A percentile compares a stretch with the other conserved stretches of the same genome.
Evolutionary conservation across 2,329 filamentous ascomycete species (phyloP).

Genomic region (Talaromyces funiculosus): DNA sequence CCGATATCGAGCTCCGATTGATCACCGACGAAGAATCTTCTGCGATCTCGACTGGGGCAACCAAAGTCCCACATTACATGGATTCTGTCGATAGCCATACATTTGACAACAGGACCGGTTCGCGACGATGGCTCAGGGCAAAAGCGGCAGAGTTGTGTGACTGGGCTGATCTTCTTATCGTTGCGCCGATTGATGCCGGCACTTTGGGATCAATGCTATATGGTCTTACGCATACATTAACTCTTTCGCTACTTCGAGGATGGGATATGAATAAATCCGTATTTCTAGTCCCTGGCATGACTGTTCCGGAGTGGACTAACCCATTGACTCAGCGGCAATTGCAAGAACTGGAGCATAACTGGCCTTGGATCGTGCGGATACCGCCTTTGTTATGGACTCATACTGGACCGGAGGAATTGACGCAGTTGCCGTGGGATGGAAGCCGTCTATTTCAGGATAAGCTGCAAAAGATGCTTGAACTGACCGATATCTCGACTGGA

Average conservation of each 20-base stretch:
- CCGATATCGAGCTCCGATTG: conserved; percentile 37
- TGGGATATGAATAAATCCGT: conserved; percentile 87
- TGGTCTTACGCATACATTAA: conserved; percentile 72
- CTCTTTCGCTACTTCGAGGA: conserved; percentile 73
- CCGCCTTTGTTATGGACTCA: conserved; percentile 79
- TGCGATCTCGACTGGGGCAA: conserved; percentile 32
- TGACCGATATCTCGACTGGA: conserved; percentile 5
- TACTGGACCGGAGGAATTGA: conserved; percentile 50
- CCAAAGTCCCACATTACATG: conserved; percentile 37
- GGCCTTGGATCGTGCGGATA: conserved; percentile 80
- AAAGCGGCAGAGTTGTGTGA: conserved; percentile 60
- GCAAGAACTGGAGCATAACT: conserved; percentile 73
- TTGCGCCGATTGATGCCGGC: conserved; percentile 79
- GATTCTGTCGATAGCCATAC: conserved; percentile 36
- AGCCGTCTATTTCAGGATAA: conserved; percentile 27
- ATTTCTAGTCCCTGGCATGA: conserved; percentile 83
- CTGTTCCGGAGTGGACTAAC: conserved; percentile 80
- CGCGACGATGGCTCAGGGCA: conserved; percentile 37
- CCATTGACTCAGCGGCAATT: conserved; percentile 84
- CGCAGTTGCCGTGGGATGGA: conserved; percentile 48
- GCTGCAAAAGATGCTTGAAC: conserved; percentile 28
- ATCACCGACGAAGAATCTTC: conserved; percentile 37
- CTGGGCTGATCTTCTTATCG: conserved; percentile 82
- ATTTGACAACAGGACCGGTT: conserved; percentile 34
- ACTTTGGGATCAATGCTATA: conserved; percentile 81